Evolutionary conservation across 1,284 basidiomycete species (phyloP), one percentile per base, ranked within the genome.

Genomic region (Vanrija humicola): DNA sequence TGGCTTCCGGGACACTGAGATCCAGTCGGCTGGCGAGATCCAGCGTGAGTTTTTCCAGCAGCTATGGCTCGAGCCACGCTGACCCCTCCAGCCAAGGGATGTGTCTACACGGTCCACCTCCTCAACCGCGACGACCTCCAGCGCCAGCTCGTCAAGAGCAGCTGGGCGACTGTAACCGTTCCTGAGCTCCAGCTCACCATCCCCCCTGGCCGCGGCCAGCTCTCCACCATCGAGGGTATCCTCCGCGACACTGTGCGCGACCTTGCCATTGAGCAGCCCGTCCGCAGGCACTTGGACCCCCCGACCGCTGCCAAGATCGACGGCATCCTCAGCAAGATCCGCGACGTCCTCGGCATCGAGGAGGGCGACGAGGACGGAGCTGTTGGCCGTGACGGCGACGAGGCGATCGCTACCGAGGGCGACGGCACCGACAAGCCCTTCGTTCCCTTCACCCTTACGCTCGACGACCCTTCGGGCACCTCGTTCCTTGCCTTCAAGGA

Each of bases 381-480:
- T 10, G 69, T 66, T 2, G 57, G 60, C 15, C 65, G 67, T 40
- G 65, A 69, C 39, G 69, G 65, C 47, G 64, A 75, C 43, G 63
- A 62, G 10, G 44, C 49, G 21, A 39, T 65, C 55, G 46, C 52
- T 23, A 19, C 65, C 53, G 54, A 74, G 66, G 61, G 62, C 46
- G 48, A 68, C 58, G 75, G 72, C 79, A 59, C 64, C 23, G 55
- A 59, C 26, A 65, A 75, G 69, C 82, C 84, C 2, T 84, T 93
- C 77, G 80, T 80, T 18, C 78, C 87, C 1, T 93, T 98, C 71
- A 94, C 90, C 0, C 72, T 98, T 55, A 85, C 83, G 52, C 79
- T 98, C 29, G 92, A 98, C 69, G 96, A 99, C 72, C 94, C 95
- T 0, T 81, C 90, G 0, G 96, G 96, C 15, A 96, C 96, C 78